Evolutionary conservation across 805 yeast species (phyloP), one percentile per base, ranked within the genome.

Genomic region (Pichia sporocuriosa): DNA sequence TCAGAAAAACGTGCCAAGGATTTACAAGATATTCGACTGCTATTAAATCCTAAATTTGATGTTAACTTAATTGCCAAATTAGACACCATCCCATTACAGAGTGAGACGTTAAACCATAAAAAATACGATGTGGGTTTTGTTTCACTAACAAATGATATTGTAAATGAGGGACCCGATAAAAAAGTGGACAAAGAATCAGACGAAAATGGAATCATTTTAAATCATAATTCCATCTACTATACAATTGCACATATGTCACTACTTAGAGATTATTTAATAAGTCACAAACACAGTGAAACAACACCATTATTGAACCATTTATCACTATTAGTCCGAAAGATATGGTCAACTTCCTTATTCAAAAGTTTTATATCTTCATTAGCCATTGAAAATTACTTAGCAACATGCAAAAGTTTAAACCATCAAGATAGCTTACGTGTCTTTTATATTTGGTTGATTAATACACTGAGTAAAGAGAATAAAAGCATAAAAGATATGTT

Each of bases 361-460:
- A 75, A 72, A 49, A 57, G 69, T 3, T 86, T 82, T 51, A 66
- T 83, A 2, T 78, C 90, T 0, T 80, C 86, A 1, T 82, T 77
- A 53, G 86, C 80, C 38, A 59, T 85, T 7, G 55, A 81, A 34
- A 77, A 77, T 44, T 65, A 62, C 45, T 58, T 81, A 4, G n/a
- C 13, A 8, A 11, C 10, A 26, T 26, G n/a, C 13, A 11, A 26
- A 26, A 12, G 58, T 72, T 2, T 51, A 22, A 42, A 55, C n/a
- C 67, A 81, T 1, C 66, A 69, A 34, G 69, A 67, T 39, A 54
- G 62, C 24, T 54, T 56, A 4, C 75, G 75, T 32, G 62, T 61
- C 12, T 75, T 84, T 45, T 48, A 81, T 5, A 50, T 70, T 6
- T 83, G 89, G 87, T 40, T 83, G 11, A 45, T 84, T 13, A 77